Base-by-base conservation (phyloP, 148 eudicot species). In the Vaccinium macrocarpon region DNA sequence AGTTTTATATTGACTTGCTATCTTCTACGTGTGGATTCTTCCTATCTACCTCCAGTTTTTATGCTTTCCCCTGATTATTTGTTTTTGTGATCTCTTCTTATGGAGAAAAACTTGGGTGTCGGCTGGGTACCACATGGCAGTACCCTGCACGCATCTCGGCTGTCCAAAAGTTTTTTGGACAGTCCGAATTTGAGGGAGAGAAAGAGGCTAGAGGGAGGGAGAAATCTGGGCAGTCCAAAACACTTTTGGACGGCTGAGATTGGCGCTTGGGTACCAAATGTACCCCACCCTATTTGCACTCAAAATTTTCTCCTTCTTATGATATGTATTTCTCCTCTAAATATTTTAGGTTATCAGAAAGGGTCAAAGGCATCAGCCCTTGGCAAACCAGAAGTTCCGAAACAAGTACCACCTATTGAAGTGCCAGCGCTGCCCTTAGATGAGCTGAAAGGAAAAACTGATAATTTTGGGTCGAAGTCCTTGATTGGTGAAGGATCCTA, bases 401-500 rank as follows among this genome's bases (percentile, higher is more conserved):
- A 86, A 53, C 86, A 87, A 82, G 89, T 83, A 51, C 97, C 90
- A 61, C 88, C 94, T 57, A 93, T 95, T 76, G 92, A 88, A 49
- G 91, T 93, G 42, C 94, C 97, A 79, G 84, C 88, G 48, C 86
- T 95, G 76, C 86, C 95, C 70, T 88, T 92, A 76, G 95, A 90
- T 66, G 98, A 95, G 86, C 87, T 95, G 71, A 91, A 89, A 84
- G 97, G 91, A 82, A 90, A 89, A 84, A 95, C 98, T 6, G 93
- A 90, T 49, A 92, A 93, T 82, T 95, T 93, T 85, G 98, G 98
- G 71, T 88, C 97, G 38, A 90, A 86, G 86, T 90, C 97, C 78
- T 88, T 94, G 85, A 93, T 95, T 83, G 98, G 98, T 62, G 98
- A 95, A 87, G 98, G 98, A 68, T 95, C 98, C 42, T 94, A 93